These are phyloP conservation scores for Caloboletus firmus DNA, from an alignment of 1,284 basidiomycete genomes.

Conservation along the genomic window DNA sequence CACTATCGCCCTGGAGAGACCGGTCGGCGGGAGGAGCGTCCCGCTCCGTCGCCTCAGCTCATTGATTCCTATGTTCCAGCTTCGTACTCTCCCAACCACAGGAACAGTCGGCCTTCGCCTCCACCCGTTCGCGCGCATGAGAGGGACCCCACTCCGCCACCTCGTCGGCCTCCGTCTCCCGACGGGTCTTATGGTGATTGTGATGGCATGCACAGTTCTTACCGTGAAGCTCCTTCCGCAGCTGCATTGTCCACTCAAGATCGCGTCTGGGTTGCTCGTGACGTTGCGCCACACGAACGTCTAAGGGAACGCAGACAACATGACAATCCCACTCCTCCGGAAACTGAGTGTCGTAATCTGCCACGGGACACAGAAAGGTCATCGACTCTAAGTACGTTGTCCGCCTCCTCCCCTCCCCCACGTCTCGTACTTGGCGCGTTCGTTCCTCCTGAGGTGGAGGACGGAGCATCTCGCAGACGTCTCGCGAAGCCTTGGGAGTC, in stretches of 20 bases:
- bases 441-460: constrained; percentile 53
- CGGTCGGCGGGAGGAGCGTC: constrained; percentile 32
- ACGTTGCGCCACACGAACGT: constrained; percentile 15
- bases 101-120: constrained; percentile 22
- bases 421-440: constrained; percentile 42
- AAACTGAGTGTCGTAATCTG: constrained; percentile 37
- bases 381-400: constrained; percentile 75
- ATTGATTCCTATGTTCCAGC: constrained; percentile 37
- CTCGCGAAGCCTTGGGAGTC: constrained; percentile 54
- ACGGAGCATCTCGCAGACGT: constrained; percentile 43
- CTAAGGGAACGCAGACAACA: constrained; percentile 29
- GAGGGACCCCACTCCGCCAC: constrained; percentile 20
- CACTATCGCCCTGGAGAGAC: constrained; percentile 57
- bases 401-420: constrained; percentile 56
- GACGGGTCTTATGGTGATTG: constrained; percentile 24
- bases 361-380: constrained; percentile 44
- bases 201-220: constrained; percentile 26
- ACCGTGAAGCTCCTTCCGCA: constrained; percentile 30
- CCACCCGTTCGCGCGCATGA: constrained; percentile 26
- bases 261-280: constrained; percentile 21
- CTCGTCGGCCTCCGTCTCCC: constrained; percentile 24
- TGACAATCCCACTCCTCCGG: constrained; percentile 23
- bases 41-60: constrained; percentile 23
- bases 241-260: constrained; percentile 23
- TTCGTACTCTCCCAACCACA: constrained; percentile 27